Base-by-base conservation (phyloP, 192 early-diverging fungal species). In the Kappamyces sp. region DNA sequence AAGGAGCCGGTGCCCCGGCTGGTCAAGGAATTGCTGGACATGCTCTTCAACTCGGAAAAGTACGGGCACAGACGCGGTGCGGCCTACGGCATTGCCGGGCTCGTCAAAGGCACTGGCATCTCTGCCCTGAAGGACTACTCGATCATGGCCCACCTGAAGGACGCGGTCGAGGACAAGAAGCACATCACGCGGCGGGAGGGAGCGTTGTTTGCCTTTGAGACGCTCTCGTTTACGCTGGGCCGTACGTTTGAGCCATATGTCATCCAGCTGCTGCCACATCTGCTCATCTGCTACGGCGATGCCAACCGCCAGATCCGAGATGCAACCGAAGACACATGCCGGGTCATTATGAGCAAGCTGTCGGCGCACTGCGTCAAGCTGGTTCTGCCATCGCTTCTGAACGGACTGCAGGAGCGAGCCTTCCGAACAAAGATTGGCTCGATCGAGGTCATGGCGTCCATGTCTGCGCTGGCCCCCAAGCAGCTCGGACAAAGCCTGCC, bases 381-480 rank as follows among this genome's bases (percentile, higher is more conserved):
- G 15, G 86, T 99, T 47, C 70, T 99, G 67, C 96, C 96, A 2
- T 83, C 87, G 6, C 68, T 97, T 49, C 70, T 99, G 54, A 74
- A 77, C 31, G 97, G 90, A n/a, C 71, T 98, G 40, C 86, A 87
- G 36, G 90, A 93, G 61, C 76, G 87, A 65, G 86, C 87, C 63
- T 99, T 93, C 93, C 84, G 97, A 58, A 90, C 95, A n/a, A 99
- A 99, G 72, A 92, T 90, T 58, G 97, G 91, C 47, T 87, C 86
- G 31, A 89, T 98, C 43, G 95, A 99, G 70, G 82, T 98, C 12
- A 75, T 99, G 49, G 89, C 89, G 39, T 76, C 91, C 3, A 98
- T 98, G 94, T 92, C 97, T 1, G 93, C 83, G 69, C 86, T 93
- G 60, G 94, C 93, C 2, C 95, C 97, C 13, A 92, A 94, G 65